Evolutionary conservation across 164 flowering plant genomes (phyloP), one percentile per base, ranked within the genome.

Genomic region (Vitis labrusca): DNA sequence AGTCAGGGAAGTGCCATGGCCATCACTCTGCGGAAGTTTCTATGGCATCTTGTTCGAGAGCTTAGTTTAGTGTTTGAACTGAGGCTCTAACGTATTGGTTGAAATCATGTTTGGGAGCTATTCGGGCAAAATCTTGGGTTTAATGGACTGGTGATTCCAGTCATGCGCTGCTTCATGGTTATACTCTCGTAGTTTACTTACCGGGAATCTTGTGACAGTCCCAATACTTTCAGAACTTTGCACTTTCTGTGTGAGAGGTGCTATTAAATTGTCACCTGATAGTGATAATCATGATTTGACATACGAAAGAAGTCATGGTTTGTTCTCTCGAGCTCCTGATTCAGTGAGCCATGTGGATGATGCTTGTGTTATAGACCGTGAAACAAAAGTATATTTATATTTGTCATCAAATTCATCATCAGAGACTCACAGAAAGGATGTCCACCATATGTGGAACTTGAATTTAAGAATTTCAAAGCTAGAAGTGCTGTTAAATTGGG

Each of bases 151-250:
- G 23, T 19, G 23, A 19, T 19, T 19, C 0, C 23, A 19, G 23
- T 19, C 23, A 19, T 19, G 82, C 73, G 80, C 82, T 59, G 55
- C 70, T 62, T 70, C 81, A n/a, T 89, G 89, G 91, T 76, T 95
- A 65, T 69, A 54, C 67, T 74, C 79, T 70, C 91, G 92, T 23
- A 53, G 50, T 66, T 70, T 96, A 67, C 84, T 96, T 17, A 67
- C 9, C 73, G 97, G 98, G 47, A 93, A 96, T 82, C 57, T 91
- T 64, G 91, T 93, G 47, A 59, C 73, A 12, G 70, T 96, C 48
- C 97, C 92, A 19, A 64, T 88, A 59, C 79, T 85, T 63, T 77
- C 88, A 14, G 66, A 82, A 63, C 68, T 72, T 47, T 86, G 72
- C 49, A 19, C 75, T 67, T 90, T 93, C 67, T 83, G 59, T 67